These are phyloP conservation scores for Talaromyces amestolkiae DNA, from an alignment of 2,329 filamentous ascomycete genomes.

Conservation along the genomic window DNA sequence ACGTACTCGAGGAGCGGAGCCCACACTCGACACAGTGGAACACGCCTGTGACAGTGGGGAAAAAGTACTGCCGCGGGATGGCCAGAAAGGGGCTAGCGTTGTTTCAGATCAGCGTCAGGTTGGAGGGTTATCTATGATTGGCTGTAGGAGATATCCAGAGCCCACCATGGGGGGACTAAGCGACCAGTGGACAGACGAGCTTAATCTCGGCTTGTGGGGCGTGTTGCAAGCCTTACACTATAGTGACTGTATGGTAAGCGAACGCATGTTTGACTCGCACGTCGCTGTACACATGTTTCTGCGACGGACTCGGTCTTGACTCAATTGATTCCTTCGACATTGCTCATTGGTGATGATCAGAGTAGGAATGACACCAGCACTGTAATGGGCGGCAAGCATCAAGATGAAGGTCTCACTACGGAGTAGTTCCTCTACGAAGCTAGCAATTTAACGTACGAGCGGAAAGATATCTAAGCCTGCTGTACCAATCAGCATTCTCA, in stretches of 20 bases:
- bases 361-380: no score
- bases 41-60: conserved; percentile 5
- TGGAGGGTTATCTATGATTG: neutral
- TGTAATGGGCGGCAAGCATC: no score
- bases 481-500: neutral
- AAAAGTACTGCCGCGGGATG: conserved; percentile 13
- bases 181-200: neutral
- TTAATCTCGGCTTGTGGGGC: conserved; percentile 10
- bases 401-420: neutral
- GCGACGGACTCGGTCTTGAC: neutral
- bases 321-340: no score
- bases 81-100: conserved; percentile 8
- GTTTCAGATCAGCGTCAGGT: conserved; percentile 20
- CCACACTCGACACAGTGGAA: neutral
- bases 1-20: neutral
- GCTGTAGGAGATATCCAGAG: neutral
- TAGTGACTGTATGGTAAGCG: neutral
- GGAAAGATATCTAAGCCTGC: neutral
- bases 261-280: neutral
- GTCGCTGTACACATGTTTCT: neutral
- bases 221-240: neutral
- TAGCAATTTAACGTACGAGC: neutral
- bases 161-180: neutral
- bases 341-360: no score
- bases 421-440: neutral